A percentile compares a stretch with the other conserved stretches of the same genome.
These are phyloP conservation scores for Canna indica DNA, from an alignment of 176 grass and related monocot genomes.

Conservation along the genomic window DNA sequence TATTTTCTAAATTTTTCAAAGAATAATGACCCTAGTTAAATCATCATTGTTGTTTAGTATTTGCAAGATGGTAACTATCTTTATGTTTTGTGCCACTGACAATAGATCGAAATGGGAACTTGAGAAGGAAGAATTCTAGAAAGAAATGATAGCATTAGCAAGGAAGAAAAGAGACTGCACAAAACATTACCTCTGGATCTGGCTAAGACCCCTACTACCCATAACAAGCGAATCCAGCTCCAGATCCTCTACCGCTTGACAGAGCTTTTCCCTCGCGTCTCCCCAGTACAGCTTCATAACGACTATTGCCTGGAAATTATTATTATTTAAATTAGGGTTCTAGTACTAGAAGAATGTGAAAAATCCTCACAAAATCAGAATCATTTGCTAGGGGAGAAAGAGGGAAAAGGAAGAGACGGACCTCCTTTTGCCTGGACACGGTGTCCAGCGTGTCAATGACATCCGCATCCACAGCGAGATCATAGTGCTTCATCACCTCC, in stretches of 20 bases:
- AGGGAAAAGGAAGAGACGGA: background rate
- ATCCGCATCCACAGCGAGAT: conserved; percentile 35
- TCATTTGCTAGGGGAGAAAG: background rate
- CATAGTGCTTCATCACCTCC: conserved; percentile 44
- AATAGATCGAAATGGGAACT: no score
- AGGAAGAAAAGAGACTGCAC: no score
- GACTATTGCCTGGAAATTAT: conserved; percentile 30
- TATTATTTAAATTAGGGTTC: background rate
- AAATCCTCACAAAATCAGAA: no score
- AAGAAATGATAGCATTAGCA: no score
- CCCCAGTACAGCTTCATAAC: conserved; percentile 60
- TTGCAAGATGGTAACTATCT: no score
- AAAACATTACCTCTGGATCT: conserved; percentile 43
- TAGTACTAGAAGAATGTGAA: background rate
- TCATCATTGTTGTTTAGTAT: no score
- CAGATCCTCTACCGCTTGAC: conserved; percentile 42
- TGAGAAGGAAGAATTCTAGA: no score
- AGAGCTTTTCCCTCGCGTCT: conserved; percentile 77
- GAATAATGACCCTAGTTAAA: no score
- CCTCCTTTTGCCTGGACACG: conserved; percentile 44
- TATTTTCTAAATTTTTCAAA: no score
- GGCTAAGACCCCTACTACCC: conserved; percentile 56
- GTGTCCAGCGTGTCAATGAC: conserved; percentile 40
- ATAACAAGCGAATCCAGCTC: conserved; percentile 53
- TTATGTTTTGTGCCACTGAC: no score